Evolutionary conservation across 1,284 basidiomycete species (phyloP), one percentile per base, ranked within the genome.

Genomic region (Ceratobasidium sp.): DNA sequence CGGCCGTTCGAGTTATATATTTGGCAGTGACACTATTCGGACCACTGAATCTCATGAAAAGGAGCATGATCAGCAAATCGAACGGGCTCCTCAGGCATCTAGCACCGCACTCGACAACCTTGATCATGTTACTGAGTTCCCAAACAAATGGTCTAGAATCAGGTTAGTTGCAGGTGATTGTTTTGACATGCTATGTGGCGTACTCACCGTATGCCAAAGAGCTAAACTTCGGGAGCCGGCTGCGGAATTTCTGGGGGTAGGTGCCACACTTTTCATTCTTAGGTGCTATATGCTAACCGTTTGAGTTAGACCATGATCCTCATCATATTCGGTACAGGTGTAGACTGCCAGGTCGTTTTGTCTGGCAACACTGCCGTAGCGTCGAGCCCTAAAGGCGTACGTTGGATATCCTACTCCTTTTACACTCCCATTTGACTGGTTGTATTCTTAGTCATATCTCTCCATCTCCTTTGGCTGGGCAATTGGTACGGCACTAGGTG

Each of bases 401-500:
- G 92, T 88, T 4, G 13, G 1, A 56, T 17, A 61, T 33, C 26
- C 46, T 71, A 59, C 59, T 10, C 6, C n/a, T n/a, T n/a, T 62
- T 54, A 26, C 62, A 52, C 13, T n/a, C 48, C 50, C 48, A 20
- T 20, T 40, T n/a, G n/a, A 40, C 62, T 62, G 17, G 42, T 23
- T 59, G 44, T 57, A 46, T 20, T 38, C 78, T 61, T 77, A 93
- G 92, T 84, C 86, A 61, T 92, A 87, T 81, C 82, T 91, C 17
- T 90, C 92, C 6, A 85, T 92, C 61, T 87, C 85, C 80, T 84
- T 93, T 57, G 92, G 91, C 67, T 94, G 92, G 92, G 93, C 88
- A 23, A 84, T 89, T 70, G 92, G 92, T 42, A 82, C 86, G 1
- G 89, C 90, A 9, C 85, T 94, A 81, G 93, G 92, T 56, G 91